Conservation (phyloP, 2,329 filamentous ascomycete genomes). For the Xylariaceae sp. region DNA sequence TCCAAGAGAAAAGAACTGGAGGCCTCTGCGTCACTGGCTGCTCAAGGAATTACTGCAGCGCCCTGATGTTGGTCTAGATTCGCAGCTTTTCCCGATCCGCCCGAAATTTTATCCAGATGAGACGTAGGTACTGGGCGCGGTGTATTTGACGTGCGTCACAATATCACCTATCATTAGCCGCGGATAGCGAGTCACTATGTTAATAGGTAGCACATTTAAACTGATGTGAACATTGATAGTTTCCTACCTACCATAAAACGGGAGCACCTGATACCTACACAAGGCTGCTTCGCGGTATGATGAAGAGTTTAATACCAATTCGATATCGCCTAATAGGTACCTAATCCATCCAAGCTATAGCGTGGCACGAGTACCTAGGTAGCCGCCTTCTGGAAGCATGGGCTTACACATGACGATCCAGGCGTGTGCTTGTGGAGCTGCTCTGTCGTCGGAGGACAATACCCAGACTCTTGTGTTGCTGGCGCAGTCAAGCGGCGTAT, state of each 20-base stretch:
- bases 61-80: background rate
- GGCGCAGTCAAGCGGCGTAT: too few species aligned
- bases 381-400: background rate
- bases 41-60: slow-evolving; percentile 16
- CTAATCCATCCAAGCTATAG: background rate
- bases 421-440: background rate
- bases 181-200: background rate
- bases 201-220: slow-evolving; percentile 11
- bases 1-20: slow-evolving; percentile 64
- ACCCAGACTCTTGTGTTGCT: too few species aligned
- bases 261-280: slow-evolving; percentile 10
- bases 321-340: slow-evolving; percentile 11
- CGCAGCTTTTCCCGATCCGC: background rate
- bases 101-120: background rate
- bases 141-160: background rate
- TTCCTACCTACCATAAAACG: slow-evolving; percentile 11
- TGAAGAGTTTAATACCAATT: slow-evolving; percentile 20
- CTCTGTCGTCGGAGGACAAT: background rate
- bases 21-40: slow-evolving; percentile 42
- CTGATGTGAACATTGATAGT: slow-evolving; percentile 9
- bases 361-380: too few species aligned
- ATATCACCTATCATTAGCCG: background rate
- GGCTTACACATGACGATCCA: slow-evolving; percentile 6
- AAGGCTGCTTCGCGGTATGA: slow-evolving; percentile 23
- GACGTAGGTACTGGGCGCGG: slow-evolving; percentile 7